Percentiles rank a stretch among this genome's conserved stretches.
These are phyloP conservation scores for Rhodomyrtus tomentosa DNA, from an alignment of 345 rosid species.

Conservation along the genomic window DNA sequence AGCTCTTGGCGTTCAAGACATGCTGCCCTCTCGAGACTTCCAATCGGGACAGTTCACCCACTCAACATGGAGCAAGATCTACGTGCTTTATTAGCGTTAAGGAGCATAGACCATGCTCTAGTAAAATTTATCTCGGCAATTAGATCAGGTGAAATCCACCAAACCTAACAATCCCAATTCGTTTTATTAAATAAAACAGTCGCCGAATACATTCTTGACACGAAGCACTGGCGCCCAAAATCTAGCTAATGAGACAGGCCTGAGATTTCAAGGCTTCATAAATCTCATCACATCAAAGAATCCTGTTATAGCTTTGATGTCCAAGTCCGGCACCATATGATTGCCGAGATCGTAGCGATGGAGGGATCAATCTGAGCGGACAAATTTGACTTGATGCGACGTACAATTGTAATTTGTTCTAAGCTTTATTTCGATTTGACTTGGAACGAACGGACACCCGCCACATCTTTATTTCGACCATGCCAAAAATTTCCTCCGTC, in stretches of 20 bases:
- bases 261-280: background rate
- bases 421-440: background rate
- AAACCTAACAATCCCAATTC: background rate
- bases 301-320: background rate
- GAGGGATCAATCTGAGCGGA: background rate
- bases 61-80: no score
- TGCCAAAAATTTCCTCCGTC: background rate
- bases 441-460: background rate
- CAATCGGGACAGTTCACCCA: rapidly evolving
- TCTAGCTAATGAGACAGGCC: background rate
- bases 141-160: background rate
- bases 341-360: background rate
- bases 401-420: background rate
- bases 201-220: background rate
- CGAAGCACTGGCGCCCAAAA: background rate
- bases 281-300: background rate
- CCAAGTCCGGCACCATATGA: background rate
- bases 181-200: background rate
- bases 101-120: rapidly evolving
- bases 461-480: background rate
- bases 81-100: no score
- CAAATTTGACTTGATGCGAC: background rate
- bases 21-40: no score
- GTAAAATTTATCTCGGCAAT: background rate
- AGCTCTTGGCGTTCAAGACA: no score